Conservation (phyloP, 1,284 basidiomycete genomes). For the Stygiomarasmius scandens region DNA sequence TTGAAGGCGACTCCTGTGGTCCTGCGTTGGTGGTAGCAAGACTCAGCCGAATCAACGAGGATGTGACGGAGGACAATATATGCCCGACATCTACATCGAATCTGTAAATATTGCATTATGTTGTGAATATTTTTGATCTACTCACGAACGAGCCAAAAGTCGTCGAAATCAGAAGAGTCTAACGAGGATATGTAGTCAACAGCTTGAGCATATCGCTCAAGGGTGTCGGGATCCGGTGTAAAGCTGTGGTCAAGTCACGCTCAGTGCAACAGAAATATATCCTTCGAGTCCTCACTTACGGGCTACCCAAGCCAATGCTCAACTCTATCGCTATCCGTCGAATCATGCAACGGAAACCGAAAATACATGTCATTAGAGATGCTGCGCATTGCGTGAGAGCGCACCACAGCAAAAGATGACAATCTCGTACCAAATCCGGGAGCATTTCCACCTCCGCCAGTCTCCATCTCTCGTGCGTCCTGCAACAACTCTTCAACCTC, state of each 20-base stretch:
- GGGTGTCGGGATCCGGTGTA: slow-evolving; percentile 25
- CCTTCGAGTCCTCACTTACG: no score
- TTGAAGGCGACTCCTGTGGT: background rate
- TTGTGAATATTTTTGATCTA: background rate
- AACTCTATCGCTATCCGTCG: slow-evolving; percentile 26
- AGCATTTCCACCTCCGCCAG: slow-evolving; percentile 10
- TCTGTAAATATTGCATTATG: background rate
- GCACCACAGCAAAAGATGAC: background rate
- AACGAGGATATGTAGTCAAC: slow-evolving; percentile 26
- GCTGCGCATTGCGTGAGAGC: slow-evolving; percentile 10
- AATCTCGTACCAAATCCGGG: slow-evolving; percentile 19
- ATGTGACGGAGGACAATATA: slow-evolving; percentile 26
- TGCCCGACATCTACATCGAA: slow-evolving; percentile 24
- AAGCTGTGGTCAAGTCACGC: slow-evolving; percentile 15
- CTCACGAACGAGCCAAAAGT: slow-evolving; percentile 26
- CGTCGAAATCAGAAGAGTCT: slow-evolving; percentile 21
- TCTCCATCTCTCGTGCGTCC: slow-evolving; percentile 17
- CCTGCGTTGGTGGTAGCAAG: slow-evolving; percentile 22
- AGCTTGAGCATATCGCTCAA: slow-evolving; percentile 24
- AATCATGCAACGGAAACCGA: slow-evolving; percentile 28
- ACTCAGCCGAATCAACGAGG: slow-evolving; percentile 26
- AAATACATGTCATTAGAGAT: slow-evolving; percentile 23
- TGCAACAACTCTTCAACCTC: slow-evolving; percentile 19
- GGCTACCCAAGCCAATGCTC: slow-evolving; percentile 26
- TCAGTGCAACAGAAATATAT: no score